Evolutionary conservation across 164 flowering plant genomes (phyloP).

Genomic region (Umbellularia californica): DNA sequence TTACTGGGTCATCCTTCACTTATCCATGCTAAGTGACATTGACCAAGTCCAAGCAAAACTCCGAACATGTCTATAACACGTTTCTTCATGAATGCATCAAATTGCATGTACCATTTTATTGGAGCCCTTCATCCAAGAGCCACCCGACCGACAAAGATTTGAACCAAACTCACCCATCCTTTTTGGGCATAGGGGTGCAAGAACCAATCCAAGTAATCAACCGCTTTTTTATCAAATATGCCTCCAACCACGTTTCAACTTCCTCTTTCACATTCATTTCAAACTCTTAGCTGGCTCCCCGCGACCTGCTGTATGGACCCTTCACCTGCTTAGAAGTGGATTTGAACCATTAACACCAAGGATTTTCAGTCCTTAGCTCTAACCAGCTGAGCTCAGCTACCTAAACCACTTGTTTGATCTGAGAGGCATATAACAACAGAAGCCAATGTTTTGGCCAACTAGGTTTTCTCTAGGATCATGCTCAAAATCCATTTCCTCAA

Average conservation of each 20-base stretch:
- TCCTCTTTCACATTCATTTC: not conserved
- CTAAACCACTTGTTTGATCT: not conserved
- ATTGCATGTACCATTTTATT: no score
- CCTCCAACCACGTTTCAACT: not conserved
- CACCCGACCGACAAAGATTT: no score
- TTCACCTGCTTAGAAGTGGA: conserved; percentile 2
- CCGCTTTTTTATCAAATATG: conserved; percentile 4
- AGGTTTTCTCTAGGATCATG: no score
- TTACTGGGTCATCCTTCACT: no score
- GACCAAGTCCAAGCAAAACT: no score
- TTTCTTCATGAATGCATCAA: no score
- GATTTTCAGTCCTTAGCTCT: not conserved
- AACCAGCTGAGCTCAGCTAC: not conserved
- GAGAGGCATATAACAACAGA: no score
- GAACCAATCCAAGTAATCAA: conserved; percentile 3
- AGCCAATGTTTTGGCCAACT: no score
- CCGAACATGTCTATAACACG: no score
- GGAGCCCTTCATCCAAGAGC: no score
- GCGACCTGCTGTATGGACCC: not conserved
- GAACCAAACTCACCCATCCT: not conserved
- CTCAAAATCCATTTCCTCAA: no score
- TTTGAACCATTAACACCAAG: not conserved
- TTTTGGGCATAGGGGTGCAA: conserved; percentile 1
- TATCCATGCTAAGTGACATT: no score
- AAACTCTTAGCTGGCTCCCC: not conserved